Evolutionary conservation across 2,329 filamentous ascomycete genomes (phyloP).

Genomic region (Neonectria hederae): DNA sequence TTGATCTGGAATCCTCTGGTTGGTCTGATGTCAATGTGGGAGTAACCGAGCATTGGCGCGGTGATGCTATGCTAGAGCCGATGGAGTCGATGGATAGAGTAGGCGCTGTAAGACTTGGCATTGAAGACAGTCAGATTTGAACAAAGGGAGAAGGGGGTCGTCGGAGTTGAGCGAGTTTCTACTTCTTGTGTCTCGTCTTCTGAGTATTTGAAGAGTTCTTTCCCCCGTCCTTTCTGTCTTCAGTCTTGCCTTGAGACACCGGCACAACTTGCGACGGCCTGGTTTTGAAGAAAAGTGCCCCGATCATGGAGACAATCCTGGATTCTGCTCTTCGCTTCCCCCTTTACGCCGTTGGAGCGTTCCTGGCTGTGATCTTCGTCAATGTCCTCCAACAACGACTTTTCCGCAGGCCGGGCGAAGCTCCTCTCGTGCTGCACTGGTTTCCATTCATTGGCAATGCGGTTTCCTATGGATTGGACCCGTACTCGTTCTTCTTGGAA

Average conservation of each 20-base stretch:
- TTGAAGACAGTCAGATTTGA: background rate
- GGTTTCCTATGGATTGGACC: constrained; percentile 76
- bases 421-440: constrained; percentile 67
- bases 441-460: constrained; percentile 74
- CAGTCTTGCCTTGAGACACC: background rate
- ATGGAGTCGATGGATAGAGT: background rate
- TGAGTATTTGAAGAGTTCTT: background rate
- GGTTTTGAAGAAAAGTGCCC: background rate
- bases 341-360: constrained; percentile 11
- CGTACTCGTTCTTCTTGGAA: constrained; percentile 71
- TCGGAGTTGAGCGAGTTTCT: background rate
- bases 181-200: background rate
- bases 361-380: constrained; percentile 14
- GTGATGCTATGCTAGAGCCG: background rate
- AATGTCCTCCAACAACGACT: constrained; percentile 32
- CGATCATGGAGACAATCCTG: constrained; percentile 6
- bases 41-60: background rate
- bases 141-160: background rate
- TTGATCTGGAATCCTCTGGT: background rate
- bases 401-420: constrained; percentile 45
- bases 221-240: background rate
- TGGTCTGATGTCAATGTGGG: background rate
- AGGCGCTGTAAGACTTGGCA: background rate
- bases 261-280: background rate
- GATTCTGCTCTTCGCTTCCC: constrained; percentile 15